Evolutionary conservation across 2,329 filamentous ascomycete species (phyloP).

Genomic region (Tolypocladium ophioglossoides): DNA sequence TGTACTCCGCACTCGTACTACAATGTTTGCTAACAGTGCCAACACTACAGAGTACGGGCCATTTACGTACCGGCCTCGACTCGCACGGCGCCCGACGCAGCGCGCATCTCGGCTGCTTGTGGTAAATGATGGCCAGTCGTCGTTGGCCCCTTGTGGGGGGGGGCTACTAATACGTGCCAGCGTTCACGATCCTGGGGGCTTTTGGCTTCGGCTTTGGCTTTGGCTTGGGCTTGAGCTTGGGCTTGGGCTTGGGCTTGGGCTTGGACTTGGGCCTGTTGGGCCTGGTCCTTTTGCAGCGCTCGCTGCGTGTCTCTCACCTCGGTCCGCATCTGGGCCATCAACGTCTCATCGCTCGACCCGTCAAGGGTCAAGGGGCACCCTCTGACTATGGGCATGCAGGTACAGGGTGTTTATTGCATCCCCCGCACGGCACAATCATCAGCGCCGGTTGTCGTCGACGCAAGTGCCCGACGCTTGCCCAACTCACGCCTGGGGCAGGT

Average conservation of each 20-base stretch:
- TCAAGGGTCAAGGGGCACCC: not conserved
- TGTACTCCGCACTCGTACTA: too few relatives aligned
- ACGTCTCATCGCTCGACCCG: not conserved
- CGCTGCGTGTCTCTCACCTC: not conserved
- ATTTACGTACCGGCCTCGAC: not conserved
- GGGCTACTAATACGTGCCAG: too few relatives aligned
- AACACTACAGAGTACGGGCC: not conserved
- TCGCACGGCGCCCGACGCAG: not conserved
- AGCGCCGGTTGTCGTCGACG: not conserved
- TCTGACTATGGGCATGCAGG: not conserved
- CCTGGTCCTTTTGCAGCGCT: not conserved
- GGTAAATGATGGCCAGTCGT: not conserved
- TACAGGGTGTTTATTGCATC: too few relatives aligned
- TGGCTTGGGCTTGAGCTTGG: not conserved
- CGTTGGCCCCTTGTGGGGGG: not conserved
- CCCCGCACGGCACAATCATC: not conserved
- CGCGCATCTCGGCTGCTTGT: not conserved
- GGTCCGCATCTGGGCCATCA: not conserved
- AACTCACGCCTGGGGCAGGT: too few relatives aligned
- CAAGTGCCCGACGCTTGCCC: not conserved
- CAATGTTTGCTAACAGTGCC: not conserved
- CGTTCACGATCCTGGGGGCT: not conserved
- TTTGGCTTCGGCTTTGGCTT: not conserved
- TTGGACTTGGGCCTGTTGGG: not conserved
- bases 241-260: not conserved